Percentiles rank a stretch among this genome's conserved stretches.
These are phyloP conservation scores for Venturia effusa DNA, from an alignment of 2,329 filamentous ascomycete species.

Conservation along the genomic window DNA sequence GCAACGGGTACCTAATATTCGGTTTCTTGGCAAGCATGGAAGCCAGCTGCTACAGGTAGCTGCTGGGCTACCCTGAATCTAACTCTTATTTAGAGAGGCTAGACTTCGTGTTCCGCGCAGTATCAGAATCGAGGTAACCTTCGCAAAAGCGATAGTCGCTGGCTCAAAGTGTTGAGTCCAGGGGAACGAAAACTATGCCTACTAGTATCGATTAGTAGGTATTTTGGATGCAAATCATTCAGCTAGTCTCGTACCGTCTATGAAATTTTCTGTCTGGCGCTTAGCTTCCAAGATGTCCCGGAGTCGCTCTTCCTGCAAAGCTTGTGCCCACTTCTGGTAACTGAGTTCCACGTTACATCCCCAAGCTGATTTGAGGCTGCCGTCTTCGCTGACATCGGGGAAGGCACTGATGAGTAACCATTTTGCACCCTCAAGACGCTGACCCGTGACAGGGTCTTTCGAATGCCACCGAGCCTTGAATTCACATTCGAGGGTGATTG, in stretches of 20 bases:
- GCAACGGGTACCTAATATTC: no score
- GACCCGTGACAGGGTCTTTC: conserved; percentile 22
- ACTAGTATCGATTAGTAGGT: no score
- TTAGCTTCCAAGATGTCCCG: background rate
- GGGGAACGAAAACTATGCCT: background rate
- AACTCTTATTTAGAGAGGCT: no score
- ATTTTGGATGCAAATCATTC: no score
- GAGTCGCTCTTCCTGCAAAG: background rate
- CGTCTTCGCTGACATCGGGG: conserved; percentile 5
- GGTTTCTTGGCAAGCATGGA: no score
- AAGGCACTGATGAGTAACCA: conserved; percentile 6
- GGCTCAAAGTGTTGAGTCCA: no score
- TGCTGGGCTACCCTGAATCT: no score
- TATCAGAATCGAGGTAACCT: no score
- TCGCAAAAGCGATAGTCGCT: no score
- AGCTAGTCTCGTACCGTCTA: no score
- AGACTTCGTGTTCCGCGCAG: no score
- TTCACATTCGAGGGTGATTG: conserved; percentile 33
- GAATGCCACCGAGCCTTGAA: conserved; percentile 20
- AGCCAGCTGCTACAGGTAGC: no score
- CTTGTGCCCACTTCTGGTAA: conserved; percentile 6
- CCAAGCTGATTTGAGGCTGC: background rate
- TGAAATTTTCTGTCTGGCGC: conserved; percentile 28
- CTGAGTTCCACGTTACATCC: conserved; percentile 5
- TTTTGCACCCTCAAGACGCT: conserved; percentile 26